Percentiles rank a stretch among this genome's conserved stretches.
These are phyloP conservation scores for Wickerhamomyces chambardii DNA, from an alignment of 805 yeast species.

Conservation along the genomic window DNA sequence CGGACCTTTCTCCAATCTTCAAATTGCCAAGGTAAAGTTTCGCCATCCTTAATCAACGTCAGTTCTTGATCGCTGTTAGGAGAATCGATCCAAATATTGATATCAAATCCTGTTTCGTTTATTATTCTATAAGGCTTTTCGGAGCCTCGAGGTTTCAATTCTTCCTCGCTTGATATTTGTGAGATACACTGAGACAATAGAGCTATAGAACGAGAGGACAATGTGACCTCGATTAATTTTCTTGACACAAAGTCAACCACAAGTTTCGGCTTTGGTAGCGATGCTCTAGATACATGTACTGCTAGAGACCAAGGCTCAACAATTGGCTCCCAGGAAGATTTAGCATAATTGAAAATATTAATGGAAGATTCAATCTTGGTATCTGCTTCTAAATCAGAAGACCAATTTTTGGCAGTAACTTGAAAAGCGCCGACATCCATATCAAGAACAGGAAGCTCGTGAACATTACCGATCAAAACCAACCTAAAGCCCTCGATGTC, in stretches of 20 bases:
- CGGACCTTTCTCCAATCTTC: conserved; percentile 89
- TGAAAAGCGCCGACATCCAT: conserved; percentile 64
- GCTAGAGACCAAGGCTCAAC: conserved; percentile 83
- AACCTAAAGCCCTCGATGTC: conserved; percentile 69
- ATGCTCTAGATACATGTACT: conserved; percentile 48
- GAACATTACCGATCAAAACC: conserved; percentile 83
- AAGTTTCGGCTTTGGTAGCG: conserved; percentile 36
- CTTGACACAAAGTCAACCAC: conserved; percentile 67
- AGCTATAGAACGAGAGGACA: conserved; percentile 77
- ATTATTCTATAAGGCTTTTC: conserved; percentile 73
- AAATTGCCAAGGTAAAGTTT: conserved; percentile 74
- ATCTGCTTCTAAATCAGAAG: conserved; percentile 68
- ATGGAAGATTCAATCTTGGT: conserved; percentile 55
- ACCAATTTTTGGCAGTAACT: conserved; percentile 71
- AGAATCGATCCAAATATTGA: conserved; percentile 76
- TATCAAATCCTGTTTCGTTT: conserved; percentile 78
- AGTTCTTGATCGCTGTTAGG: conserved; percentile 15
- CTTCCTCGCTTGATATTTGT: conserved; percentile 42
- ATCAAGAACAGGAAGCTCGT: conserved; percentile 83
- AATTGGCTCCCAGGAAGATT: conserved; percentile 93
- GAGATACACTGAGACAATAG: conserved; percentile 61
- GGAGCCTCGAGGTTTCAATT: conserved; percentile 59
- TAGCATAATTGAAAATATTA: conserved; percentile 79
- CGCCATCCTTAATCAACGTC: conserved; percentile 35
- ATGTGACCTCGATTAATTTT: conserved; percentile 66